phyloP scores from a whole-genome alignment of 2,329 filamentous ascomycete genomes.

The Botrytis hyacinthi region DNA sequence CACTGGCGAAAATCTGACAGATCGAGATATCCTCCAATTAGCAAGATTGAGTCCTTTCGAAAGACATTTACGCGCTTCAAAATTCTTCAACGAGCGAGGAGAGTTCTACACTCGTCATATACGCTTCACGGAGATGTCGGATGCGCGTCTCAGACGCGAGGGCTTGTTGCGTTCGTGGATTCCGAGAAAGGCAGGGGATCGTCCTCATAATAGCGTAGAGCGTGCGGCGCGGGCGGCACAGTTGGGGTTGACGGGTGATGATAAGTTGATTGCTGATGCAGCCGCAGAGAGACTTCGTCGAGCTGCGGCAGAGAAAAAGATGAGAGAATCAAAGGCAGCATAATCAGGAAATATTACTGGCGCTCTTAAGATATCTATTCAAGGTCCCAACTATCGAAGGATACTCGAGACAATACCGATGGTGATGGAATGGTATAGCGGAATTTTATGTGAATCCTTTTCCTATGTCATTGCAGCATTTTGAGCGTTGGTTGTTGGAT shows the following conservation, averaged over 20 bases:
- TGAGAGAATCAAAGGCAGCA: not conserved
- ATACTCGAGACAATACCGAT: no score
- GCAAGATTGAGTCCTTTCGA: not conserved
- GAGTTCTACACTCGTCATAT: not conserved
- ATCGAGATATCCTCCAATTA: not conserved
- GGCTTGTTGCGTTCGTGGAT: not conserved
- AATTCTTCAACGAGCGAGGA: not conserved
- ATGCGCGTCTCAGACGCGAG: not conserved
- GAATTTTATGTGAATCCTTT: not conserved
- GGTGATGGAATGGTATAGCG: no score
- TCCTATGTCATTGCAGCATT: not conserved
- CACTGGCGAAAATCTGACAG: not conserved
- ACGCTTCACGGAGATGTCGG: not conserved
- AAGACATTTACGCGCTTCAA: not conserved
- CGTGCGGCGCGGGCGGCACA: not conserved
- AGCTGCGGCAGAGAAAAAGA: not conserved
- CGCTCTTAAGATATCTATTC: not conserved
- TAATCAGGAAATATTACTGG: not conserved
- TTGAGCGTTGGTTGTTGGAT: not conserved
- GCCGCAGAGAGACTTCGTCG: constrained; percentile 3
- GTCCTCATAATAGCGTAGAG: not conserved
- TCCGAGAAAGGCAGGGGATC: not conserved
- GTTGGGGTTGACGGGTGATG: not conserved
- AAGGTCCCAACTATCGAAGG: not conserved
- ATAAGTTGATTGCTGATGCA: not conserved